phyloP scores from a whole-genome alignment of 345 rosid species.

The Melaleuca quinquenervia region DNA sequence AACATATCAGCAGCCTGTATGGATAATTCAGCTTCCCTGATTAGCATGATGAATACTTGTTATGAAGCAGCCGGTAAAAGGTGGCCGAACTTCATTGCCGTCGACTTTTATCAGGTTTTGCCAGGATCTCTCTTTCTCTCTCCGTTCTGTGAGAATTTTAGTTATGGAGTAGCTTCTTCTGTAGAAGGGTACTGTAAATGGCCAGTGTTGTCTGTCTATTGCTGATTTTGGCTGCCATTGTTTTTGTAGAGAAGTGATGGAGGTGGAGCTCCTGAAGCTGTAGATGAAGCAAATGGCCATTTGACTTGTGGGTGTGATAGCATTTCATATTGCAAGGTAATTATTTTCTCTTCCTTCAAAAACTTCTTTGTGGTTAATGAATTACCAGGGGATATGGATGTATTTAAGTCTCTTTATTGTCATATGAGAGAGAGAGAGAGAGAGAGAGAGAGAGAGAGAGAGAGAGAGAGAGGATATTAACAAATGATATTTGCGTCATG shows the following conservation, averaged over 20 bases:
- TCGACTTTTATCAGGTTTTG: slow-evolving; percentile 79
- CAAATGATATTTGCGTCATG: neutral
- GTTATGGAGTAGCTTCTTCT: neutral
- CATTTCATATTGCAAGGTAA: slow-evolving; percentile 70
- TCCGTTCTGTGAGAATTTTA: neutral
- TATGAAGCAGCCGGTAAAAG: slow-evolving; percentile 62
- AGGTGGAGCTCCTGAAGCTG: slow-evolving; percentile 83
- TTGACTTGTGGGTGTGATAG: slow-evolving; percentile 86
- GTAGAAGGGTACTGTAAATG: neutral
- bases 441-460: no score
- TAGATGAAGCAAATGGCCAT: slow-evolving; percentile 80
- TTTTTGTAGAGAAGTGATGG: slow-evolving; percentile 67
- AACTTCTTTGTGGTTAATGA: neutral
- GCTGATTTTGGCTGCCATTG: neutral
- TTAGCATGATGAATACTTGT: slow-evolving; percentile 59
- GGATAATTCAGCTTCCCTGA: slow-evolving; percentile 73
- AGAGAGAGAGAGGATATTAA: neutral
- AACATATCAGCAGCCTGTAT: slow-evolving; percentile 42
- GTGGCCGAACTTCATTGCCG: slow-evolving; percentile 98
- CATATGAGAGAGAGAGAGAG: neutral
- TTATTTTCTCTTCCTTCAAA: neutral
- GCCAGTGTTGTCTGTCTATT: neutral
- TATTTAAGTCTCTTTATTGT: neutral
- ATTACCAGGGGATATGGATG: neutral
- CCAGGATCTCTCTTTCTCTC: no score